These are phyloP conservation scores for Miscanthus lutarioriparius DNA, from an alignment of 176 grass and related monocot species.

Conservation along the genomic window DNA sequence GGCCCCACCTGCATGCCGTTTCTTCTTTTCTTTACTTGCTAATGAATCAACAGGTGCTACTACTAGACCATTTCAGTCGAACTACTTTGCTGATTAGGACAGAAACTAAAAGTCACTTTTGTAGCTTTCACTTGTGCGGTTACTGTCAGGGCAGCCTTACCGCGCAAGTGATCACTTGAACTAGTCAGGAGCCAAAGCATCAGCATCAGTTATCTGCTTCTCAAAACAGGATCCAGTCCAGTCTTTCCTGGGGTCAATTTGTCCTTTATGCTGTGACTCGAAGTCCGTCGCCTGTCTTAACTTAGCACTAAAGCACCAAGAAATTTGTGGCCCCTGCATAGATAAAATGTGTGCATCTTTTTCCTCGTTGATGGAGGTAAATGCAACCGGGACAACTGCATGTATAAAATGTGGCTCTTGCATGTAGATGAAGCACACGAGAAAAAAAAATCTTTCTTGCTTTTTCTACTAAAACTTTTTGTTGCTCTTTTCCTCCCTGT, in stretches of 20 bases:
- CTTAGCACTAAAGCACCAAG: conserved; percentile 29
- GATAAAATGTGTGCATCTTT: background rate
- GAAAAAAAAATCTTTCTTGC: background rate
- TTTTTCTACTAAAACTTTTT: background rate
- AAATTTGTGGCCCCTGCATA: conserved; percentile 3
- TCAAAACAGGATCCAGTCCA: background rate
- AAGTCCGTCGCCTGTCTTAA: conserved; percentile 6
- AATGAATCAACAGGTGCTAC: background rate
- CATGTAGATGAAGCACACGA: background rate
- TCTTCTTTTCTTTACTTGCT: conserved; percentile 2
- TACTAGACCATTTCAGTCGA: background rate
- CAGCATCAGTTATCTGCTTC: background rate
- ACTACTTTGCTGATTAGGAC: background rate
- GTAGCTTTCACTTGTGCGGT: conserved; percentile 3
- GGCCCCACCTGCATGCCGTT: background rate
- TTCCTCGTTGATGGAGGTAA: background rate
- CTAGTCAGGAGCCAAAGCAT: background rate
- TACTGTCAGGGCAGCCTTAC: conserved; percentile 19
- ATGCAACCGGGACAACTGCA: background rate
- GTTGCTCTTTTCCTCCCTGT: background rate
- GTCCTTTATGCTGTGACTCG: conserved; percentile 14
- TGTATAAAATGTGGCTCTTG: too few species aligned
- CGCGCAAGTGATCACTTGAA: conserved; percentile 35
- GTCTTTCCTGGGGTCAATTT: conserved; percentile 26
- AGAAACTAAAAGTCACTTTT: background rate